Conservation (phyloP, 2,329 filamentous ascomycete genomes). For the Magnaporthales sp. region DNA sequence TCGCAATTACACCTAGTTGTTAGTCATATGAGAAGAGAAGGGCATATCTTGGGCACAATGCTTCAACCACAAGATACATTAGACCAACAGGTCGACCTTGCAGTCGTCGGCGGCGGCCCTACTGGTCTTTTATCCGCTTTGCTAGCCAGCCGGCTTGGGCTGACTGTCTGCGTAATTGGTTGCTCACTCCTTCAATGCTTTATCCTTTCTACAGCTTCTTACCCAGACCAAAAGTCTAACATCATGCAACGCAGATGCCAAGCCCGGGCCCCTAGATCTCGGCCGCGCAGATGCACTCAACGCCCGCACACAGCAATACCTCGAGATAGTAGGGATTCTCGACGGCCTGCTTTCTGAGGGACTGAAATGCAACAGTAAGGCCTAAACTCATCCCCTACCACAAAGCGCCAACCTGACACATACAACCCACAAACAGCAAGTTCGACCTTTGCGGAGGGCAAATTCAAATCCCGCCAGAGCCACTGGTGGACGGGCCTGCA, state of each 20-base stretch:
- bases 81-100: background rate
- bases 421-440: background rate
- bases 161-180: background rate
- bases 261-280: background rate
- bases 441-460: background rate
- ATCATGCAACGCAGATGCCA: background rate
- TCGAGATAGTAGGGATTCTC: background rate
- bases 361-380: background rate
- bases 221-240: background rate
- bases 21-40: too few relatives aligned
- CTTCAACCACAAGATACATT: background rate
- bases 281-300: background rate
- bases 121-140: background rate
- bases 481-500: background rate
- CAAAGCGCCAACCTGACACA: too few relatives aligned
- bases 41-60: background rate
- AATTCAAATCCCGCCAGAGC: conserved; percentile 2
- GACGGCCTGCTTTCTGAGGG: background rate
- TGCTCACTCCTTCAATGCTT: background rate
- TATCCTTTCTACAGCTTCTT: too few relatives aligned
- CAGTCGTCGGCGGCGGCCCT: background rate
- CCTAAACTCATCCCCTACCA: too few relatives aligned
- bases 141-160: background rate
- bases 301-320: background rate
- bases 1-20: too few relatives aligned